Conservation (phyloP, 129 eudicot species). For the Centaurea solstitialis region DNA sequence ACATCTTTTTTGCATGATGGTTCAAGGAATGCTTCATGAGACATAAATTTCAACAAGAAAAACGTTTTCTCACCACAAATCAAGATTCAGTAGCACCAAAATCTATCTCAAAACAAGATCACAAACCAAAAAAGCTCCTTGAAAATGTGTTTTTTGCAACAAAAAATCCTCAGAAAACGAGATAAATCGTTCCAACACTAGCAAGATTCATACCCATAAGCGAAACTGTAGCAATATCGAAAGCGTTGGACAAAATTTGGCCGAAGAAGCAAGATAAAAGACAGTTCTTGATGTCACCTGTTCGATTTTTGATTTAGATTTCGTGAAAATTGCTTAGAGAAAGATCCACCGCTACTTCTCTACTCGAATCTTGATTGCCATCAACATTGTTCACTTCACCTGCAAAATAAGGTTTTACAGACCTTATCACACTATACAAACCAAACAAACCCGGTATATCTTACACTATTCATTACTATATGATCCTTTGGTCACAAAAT, state of each 20-base stretch:
- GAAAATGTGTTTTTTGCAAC: background rate
- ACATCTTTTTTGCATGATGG: background rate
- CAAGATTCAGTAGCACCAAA: slow-evolving; percentile 7
- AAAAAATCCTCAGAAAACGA: background rate
- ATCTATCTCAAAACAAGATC: background rate
- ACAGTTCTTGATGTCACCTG: background rate
- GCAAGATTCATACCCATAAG: slow-evolving; percentile 11
- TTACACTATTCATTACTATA: background rate
- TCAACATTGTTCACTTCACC: slow-evolving; percentile 22
- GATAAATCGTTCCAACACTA: slow-evolving; percentile 1
- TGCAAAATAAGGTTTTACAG: background rate
- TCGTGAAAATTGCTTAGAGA: slow-evolving; percentile 32
- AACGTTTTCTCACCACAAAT: background rate
- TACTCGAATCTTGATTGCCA: slow-evolving; percentile 22
- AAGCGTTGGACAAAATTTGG: background rate
- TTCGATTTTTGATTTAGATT: slow-evolving; percentile 2
- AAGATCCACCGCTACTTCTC: slow-evolving; percentile 33
- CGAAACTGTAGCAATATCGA: background rate
- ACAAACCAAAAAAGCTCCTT: background rate
- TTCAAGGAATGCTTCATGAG: background rate
- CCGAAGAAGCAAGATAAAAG: background rate
- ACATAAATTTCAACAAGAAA: background rate
- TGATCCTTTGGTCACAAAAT: background rate
- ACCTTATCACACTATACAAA: background rate
- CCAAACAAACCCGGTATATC: background rate